These are phyloP conservation scores for Mycosphaerella sp. DNA, from an alignment of 2,329 filamentous ascomycete genomes.

Conservation along the genomic window DNA sequence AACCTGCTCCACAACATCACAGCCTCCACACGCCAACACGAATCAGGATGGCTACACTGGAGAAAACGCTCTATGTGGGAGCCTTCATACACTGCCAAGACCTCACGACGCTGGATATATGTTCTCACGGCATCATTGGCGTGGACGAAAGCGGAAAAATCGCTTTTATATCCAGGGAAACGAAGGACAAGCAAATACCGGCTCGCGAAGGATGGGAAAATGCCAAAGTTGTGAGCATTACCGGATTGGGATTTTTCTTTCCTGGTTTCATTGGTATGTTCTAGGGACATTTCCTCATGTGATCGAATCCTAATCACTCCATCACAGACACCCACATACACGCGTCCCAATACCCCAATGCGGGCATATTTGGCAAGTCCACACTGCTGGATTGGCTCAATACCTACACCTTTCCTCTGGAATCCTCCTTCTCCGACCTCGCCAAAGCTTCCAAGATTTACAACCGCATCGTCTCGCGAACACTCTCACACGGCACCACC, in stretches of 20 bases:
- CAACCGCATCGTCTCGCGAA: conserved; percentile 67
- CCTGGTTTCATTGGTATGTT: conserved; percentile 68
- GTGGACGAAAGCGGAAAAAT: conserved; percentile 50
- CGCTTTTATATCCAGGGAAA: conserved; percentile 40
- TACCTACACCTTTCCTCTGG: conserved; percentile 91
- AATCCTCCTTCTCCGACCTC: conserved; percentile 63
- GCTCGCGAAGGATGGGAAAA: conserved; percentile 35
- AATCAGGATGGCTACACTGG: conserved; percentile 14
- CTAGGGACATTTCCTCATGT: not conserved
- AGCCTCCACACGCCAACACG: not conserved
- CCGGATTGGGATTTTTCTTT: conserved; percentile 67
- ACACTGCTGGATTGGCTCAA: conserved; percentile 91
- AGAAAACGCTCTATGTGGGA: conserved; percentile 49
- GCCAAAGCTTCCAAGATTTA: conserved; percentile 65
- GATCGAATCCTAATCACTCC: not conserved
- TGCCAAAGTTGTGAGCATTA: conserved; percentile 35
- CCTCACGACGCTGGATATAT: conserved; percentile 45
- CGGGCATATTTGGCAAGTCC: conserved; percentile 85
- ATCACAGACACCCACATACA: conserved; percentile 86
- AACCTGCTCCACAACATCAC: not conserved
- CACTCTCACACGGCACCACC: conserved; percentile 84
- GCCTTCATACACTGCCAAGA: conserved; percentile 55
- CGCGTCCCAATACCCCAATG: conserved; percentile 90
- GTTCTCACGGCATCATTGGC: conserved; percentile 42
- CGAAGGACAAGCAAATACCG: conserved; percentile 17